Conservation (phyloP, 2,329 filamentous ascomycete species). For the Ceratocystis huliohia region DNA sequence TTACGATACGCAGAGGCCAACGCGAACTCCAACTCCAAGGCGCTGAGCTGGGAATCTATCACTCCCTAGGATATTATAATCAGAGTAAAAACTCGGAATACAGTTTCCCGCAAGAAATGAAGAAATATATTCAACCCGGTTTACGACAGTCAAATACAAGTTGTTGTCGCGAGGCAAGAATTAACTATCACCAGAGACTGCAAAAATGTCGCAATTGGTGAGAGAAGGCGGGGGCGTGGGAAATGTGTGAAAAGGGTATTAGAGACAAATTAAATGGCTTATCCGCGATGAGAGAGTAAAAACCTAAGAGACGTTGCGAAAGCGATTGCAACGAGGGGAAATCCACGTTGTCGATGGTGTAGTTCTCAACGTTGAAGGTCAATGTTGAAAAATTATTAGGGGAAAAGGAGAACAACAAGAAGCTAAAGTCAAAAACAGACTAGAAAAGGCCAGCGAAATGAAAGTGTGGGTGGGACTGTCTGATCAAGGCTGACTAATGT, state of each 20-base stretch:
- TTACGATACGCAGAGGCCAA: constrained; percentile 9
- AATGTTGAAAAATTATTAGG: not conserved
- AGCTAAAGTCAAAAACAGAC: not conserved
- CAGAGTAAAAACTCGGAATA: constrained; percentile 6
- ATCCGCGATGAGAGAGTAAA: not conserved
- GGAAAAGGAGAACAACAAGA: not conserved
- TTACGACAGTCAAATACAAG: constrained; percentile 9
- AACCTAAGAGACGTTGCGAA: not conserved
- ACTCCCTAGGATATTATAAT: not conserved
- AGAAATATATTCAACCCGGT: not conserved
- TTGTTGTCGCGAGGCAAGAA: constrained; percentile 9
- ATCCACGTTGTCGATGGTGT: not conserved
- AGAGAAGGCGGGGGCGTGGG: not conserved
- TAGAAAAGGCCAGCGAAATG: not conserved
- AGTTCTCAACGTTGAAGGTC: constrained; percentile 3
- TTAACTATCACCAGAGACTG: constrained; percentile 7
- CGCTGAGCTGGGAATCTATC: constrained; percentile 4
- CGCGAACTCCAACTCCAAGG: not conserved
- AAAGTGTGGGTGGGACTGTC: constrained; percentile 2
- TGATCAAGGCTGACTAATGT: not conserved
- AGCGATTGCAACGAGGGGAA: not conserved
- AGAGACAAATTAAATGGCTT: not conserved
- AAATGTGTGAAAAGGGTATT: not conserved
- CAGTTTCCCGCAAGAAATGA: not conserved
- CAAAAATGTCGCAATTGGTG: constrained; percentile 1